phyloP scores from a whole-genome alignment of 2,329 filamentous ascomycete genomes.

The Dryadomyces quercivorus region DNA sequence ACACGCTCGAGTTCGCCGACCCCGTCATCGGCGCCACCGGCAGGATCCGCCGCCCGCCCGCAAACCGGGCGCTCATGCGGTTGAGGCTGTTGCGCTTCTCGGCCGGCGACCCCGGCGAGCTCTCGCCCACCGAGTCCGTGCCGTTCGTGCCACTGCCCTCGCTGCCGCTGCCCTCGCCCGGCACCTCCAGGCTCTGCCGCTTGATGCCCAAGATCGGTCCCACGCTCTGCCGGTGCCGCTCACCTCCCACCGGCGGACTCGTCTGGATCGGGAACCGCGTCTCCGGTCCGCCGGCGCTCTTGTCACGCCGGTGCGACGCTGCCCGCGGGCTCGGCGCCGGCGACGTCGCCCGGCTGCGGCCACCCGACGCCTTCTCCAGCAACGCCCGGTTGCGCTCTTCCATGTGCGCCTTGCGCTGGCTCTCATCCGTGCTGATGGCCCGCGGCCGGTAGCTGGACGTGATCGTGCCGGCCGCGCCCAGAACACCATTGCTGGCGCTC shows the following conservation, averaged over 20 bases:
- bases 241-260: constrained; percentile 43
- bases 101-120: constrained; percentile 18
- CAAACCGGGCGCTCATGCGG: constrained; percentile 39
- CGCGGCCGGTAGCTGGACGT: constrained; percentile 48
- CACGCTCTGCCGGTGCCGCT: constrained; percentile 34
- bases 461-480: background rate
- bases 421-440: constrained; percentile 90
- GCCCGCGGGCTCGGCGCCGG: constrained; percentile 47
- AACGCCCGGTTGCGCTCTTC: constrained; percentile 82
- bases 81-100: constrained; percentile 56
- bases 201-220: constrained; percentile 39
- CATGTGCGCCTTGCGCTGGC: constrained; percentile 84
- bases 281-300: constrained; percentile 59
- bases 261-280: constrained; percentile 79
- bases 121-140: constrained; percentile 31
- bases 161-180: constrained; percentile 31
- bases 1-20: constrained; percentile 1
- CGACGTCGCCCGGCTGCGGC: constrained; percentile 61
- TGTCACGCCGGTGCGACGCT: constrained; percentile 59
- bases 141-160: constrained; percentile 27
- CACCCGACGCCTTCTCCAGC: constrained; percentile 50
- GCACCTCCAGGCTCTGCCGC: constrained; percentile 71
- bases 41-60: constrained; percentile 36
- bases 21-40: constrained; percentile 16
- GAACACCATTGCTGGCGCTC: background rate